Conservation (phyloP, 2,329 filamentous ascomycete species). For the Hyphodiscus sp. region DNA sequence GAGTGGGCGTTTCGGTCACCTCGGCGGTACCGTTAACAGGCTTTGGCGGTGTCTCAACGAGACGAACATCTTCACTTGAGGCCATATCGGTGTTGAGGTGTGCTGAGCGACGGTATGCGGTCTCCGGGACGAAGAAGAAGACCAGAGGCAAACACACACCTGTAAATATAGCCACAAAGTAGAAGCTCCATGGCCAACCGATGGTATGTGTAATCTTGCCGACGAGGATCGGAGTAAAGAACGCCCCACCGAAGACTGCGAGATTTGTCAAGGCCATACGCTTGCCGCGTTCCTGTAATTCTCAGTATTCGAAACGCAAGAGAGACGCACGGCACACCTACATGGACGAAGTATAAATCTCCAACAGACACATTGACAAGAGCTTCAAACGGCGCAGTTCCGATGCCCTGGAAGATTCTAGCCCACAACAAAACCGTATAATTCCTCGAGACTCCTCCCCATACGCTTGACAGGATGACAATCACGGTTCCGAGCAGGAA, state of each 20-base stretch:
- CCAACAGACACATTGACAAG: slow-evolving; percentile 84
- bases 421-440: slow-evolving; percentile 72
- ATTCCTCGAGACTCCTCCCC: slow-evolving; percentile 62
- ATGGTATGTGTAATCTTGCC: slow-evolving; percentile 74
- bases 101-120: slow-evolving; percentile 63
- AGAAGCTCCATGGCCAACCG: slow-evolving; percentile 85
- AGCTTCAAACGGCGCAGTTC: slow-evolving; percentile 81
- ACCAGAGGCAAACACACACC: slow-evolving; percentile 63
- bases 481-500: slow-evolving; percentile 74
- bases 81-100: slow-evolving; percentile 63
- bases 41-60: not conserved
- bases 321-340: slow-evolving; percentile 33
- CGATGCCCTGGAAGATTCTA: slow-evolving; percentile 79
- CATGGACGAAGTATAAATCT: slow-evolving; percentile 85
- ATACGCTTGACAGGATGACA: slow-evolving; percentile 66
- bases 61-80: slow-evolving; percentile 17
- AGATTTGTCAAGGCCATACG: slow-evolving; percentile 79
- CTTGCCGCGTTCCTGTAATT: slow-evolving; percentile 59
- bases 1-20: not conserved
- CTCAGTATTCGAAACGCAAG: not conserved
- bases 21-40: not conserved
- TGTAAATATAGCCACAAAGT: slow-evolving; percentile 79
- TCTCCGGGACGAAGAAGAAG: slow-evolving; percentile 79
- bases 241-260: slow-evolving; percentile 63
- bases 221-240: slow-evolving; percentile 81